Evolutionary conservation across 176 grass and related monocot species (phyloP), one percentile per base, ranked within the genome.

Genomic region (Ananas comosus): DNA sequence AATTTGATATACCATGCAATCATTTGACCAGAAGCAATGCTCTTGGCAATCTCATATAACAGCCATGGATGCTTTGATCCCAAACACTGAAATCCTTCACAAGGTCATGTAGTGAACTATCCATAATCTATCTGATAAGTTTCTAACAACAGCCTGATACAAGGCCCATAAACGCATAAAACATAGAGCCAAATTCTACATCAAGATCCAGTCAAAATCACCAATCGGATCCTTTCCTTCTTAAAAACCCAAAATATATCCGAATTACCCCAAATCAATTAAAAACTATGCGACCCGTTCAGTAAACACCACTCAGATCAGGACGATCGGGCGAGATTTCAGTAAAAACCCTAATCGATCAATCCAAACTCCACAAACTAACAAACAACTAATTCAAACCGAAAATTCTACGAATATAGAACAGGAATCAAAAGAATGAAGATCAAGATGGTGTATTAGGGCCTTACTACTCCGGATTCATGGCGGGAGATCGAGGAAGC

Each of bases 401-500:
- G 13, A 67, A 5, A 13, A 18, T 8, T 67, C 48, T 67, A n/a
- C 65, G 9, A 11, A 48, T 48, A 6, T 57, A 57, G 14, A 57
- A 57, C 12, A 57, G 3, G 13, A 13, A 57, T 57, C 53, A 57
- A 61, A 61, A 19, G 17, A 19, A 19, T 18, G 28, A 19, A 22
- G 2, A 61, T 61, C 56, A 51, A 33, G 21, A 51, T 11, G 4
- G 12, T 11, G 12, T n/a, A 18, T 25, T 13, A 1, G 11, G 7
- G n/a, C 65, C 73, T 76, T 56, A 76, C 73, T 76, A 76, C 27
- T 76, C 73, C 64, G 73, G 73, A 76, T 67, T 76, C 73, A 76
- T 76, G 50, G 50, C 50, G 25, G 64, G 12, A 21, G 27, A 42
- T 19, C 56, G 56, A 61, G 13, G 19, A 19, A 76, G 3, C 13